These are phyloP conservation scores for Ophiocordyceps robertsii DNA, from an alignment of 2,329 filamentous ascomycete genomes.

Conservation along the genomic window DNA sequence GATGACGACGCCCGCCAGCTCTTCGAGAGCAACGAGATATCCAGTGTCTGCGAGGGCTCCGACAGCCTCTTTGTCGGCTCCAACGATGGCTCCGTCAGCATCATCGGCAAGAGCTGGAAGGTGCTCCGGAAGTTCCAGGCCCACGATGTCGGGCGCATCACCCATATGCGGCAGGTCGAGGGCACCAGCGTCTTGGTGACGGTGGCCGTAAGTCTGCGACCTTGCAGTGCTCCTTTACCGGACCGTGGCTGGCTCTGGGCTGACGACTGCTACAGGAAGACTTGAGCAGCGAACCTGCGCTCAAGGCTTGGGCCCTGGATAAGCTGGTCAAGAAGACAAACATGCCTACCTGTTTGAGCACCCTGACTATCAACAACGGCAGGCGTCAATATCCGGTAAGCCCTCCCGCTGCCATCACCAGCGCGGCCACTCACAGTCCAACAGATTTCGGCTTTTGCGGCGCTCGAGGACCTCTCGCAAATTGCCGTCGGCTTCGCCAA, in stretches of 20 bases:
- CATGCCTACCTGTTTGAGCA: slow-evolving; percentile 76
- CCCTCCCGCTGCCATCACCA: background rate
- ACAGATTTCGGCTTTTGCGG: slow-evolving; percentile 75
- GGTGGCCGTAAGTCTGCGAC: slow-evolving; percentile 38
- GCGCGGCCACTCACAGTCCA: background rate
- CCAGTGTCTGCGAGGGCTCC: slow-evolving; percentile 73
- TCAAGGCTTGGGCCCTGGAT: slow-evolving; percentile 97
- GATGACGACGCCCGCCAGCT: slow-evolving; percentile 68
- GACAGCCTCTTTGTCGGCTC: slow-evolving; percentile 84
- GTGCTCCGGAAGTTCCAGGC: slow-evolving; percentile 76
- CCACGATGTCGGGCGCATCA: slow-evolving; percentile 67
- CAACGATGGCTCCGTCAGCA: slow-evolving; percentile 73
- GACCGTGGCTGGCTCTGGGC: background rate
- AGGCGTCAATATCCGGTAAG: slow-evolving; percentile 82
- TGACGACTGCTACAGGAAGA: slow-evolving; percentile 49
- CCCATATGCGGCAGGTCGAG: slow-evolving; percentile 83
- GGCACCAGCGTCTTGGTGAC: slow-evolving; percentile 80
- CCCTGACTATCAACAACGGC: slow-evolving; percentile 74
- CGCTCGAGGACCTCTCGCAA: slow-evolving; percentile 79
- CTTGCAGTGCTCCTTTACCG: background rate
- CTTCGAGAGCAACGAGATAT: slow-evolving; percentile 73
- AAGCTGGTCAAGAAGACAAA: slow-evolving; percentile 91
- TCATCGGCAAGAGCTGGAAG: slow-evolving; percentile 80
- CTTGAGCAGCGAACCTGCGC: slow-evolving; percentile 68
- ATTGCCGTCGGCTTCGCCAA: slow-evolving; percentile 93